Evolutionary conservation across 257 asterid species (phyloP).

Genomic region (Solanum stenotomum): DNA sequence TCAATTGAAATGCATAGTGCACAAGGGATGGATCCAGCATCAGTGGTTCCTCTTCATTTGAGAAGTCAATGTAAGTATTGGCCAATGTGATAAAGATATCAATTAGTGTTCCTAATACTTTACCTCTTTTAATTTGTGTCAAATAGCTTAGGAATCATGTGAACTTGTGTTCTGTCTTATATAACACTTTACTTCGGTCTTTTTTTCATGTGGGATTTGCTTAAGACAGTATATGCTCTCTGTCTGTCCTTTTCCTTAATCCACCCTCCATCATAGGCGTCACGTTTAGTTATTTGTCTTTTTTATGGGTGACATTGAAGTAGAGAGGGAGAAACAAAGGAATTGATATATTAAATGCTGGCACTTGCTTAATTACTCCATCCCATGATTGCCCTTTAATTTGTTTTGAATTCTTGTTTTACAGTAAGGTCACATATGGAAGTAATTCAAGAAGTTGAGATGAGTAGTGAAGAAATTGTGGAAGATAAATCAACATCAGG

Average conservation of each 20-base stretch:
- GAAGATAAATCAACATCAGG: neutral
- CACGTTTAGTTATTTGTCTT: neutral
- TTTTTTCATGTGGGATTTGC: neutral
- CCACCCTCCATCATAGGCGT: neutral
- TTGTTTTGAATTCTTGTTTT: neutral
- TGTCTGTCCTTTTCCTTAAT: neutral
- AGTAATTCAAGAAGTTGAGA: conserved; percentile 60
- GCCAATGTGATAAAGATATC: neutral
- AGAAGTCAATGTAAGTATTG: conserved; percentile 29
- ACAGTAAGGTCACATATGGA: conserved; percentile 32
- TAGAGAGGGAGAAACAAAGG: neutral
- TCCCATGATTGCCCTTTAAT: neutral
- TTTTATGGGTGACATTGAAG: neutral
- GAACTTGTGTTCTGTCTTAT: neutral
- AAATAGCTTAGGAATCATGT: neutral
- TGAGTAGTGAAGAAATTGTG: conserved; percentile 22
- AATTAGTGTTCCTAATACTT: neutral
- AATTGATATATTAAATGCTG: neutral
- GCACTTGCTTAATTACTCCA: neutral
- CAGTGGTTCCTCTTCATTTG: conserved; percentile 26
- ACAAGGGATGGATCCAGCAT: conserved; percentile 11
- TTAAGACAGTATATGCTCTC: neutral
- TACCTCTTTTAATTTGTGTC: neutral
- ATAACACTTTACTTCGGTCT: neutral
- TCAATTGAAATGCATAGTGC: conserved; percentile 2